Percentiles rank a stretch among this genome's conserved stretches.
These are phyloP conservation scores for Mucor racemosus DNA, from an alignment of 371 early-diverging fungal species.

Conservation along the genomic window DNA sequence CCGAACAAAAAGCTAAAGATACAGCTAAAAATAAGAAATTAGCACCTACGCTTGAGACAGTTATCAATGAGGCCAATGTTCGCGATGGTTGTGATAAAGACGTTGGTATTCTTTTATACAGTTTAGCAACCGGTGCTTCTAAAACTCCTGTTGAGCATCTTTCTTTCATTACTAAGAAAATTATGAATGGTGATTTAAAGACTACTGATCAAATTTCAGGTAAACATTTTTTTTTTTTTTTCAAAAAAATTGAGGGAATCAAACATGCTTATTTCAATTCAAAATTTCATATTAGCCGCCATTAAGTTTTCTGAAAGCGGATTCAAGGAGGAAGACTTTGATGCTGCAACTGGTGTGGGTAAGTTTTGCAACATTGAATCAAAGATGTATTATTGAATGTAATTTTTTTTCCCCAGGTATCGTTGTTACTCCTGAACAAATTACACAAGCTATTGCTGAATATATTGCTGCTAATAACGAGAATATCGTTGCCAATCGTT, in stretches of 20 bases:
- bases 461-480: constrained; percentile 73
- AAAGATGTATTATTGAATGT: too few species aligned
- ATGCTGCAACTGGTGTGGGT: constrained; percentile 92
- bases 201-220: constrained; percentile 90
- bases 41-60: constrained; percentile 72
- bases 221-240: constrained; percentile 27
- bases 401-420: constrained; percentile 35
- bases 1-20: constrained; percentile 91
- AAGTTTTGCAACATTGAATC: constrained; percentile 11
- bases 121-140: constrained; percentile 85
- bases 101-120: constrained; percentile 81
- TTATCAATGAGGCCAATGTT: constrained; percentile 70
- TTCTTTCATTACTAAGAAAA: constrained; percentile 76
- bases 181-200: constrained; percentile 72
- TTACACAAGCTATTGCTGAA: constrained; percentile 56
- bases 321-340: constrained; percentile 72
- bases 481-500: constrained; percentile 81
- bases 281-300: constrained; percentile 65
- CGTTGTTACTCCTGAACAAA: constrained; percentile 73
- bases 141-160: constrained; percentile 77
- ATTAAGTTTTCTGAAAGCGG: constrained; percentile 82
- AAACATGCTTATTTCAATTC: background rate
- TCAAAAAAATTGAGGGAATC: background rate
- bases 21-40: constrained; percentile 95
- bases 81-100: constrained; percentile 69